These are phyloP conservation scores for Spathaspora arborariae DNA, from an alignment of 805 yeast genomes.

Conservation along the genomic window DNA sequence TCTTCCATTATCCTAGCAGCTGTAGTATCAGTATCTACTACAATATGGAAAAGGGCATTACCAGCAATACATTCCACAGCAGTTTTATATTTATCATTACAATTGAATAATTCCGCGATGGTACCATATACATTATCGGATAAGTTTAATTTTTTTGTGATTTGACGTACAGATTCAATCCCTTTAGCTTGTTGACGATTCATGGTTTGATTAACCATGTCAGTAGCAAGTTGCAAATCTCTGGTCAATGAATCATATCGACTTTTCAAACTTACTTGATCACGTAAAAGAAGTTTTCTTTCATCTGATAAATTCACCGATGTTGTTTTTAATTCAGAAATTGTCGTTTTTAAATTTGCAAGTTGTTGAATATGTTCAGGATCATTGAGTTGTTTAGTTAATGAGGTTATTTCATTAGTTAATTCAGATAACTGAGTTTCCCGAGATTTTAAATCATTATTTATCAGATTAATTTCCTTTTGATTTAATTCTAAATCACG, in stretches of 20 bases:
- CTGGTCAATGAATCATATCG: constrained; percentile 50
- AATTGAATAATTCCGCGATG: constrained; percentile 76
- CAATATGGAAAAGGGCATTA: constrained; percentile 76
- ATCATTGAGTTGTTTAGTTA: constrained; percentile 12
- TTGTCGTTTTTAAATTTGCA: constrained; percentile 17
- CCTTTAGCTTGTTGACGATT: constrained; percentile 69
- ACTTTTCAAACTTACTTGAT: constrained; percentile 63
- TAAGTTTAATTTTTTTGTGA: constrained; percentile 56
- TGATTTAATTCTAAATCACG: constrained; percentile 25
- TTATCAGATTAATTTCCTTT: constrained; percentile 19
- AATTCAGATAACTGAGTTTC: constrained; percentile 23
- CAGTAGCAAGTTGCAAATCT: constrained; percentile 55
- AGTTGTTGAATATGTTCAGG: constrained; percentile 7
- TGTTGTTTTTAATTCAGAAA: constrained; percentile 39
- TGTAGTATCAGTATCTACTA: constrained; percentile 83
- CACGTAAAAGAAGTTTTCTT: constrained; percentile 75
- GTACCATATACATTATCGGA: constrained; percentile 69
- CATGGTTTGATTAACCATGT: constrained; percentile 68
- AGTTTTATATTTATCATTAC: constrained; percentile 74
- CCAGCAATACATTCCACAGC: constrained; percentile 93
- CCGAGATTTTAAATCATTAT: constrained; percentile 14
- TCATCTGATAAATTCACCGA: constrained; percentile 53
- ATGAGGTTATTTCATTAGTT: constrained; percentile 11
- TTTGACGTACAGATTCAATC: constrained; percentile 61
- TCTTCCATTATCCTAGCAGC: constrained; percentile 79